Percentiles rank a stretch among this genome's conserved stretches.
phyloP scores from a whole-genome alignment of 2,329 filamentous ascomycete species.

The Fulvia fulva region DNA sequence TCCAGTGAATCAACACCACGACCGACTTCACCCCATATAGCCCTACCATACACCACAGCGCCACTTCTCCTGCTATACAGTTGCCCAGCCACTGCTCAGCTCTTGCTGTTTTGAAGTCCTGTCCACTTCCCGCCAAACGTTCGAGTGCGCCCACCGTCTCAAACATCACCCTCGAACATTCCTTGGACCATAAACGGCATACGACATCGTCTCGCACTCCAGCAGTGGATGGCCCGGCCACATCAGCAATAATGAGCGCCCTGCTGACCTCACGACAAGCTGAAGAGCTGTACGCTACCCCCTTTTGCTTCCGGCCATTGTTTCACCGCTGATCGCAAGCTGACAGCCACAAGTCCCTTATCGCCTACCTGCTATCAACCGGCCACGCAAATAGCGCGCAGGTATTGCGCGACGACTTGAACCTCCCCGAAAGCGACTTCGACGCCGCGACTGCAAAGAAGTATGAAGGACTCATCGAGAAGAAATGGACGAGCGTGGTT shows the following conservation, averaged over 20 bases:
- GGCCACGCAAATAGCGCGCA: slow-evolving; percentile 67
- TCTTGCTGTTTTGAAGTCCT: too few relatives aligned
- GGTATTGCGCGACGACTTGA: slow-evolving; percentile 72
- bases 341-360: slow-evolving; percentile 82
- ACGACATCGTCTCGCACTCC: background rate
- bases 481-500: slow-evolving; percentile 97
- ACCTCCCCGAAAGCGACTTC: slow-evolving; percentile 63
- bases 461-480: slow-evolving; percentile 89
- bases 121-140: too few relatives aligned
- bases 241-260: slow-evolving; percentile 60
- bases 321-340: slow-evolving; percentile 29
- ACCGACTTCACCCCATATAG: background rate
- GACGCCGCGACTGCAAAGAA: slow-evolving; percentile 83
- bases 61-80: background rate
- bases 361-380: slow-evolving; percentile 77
- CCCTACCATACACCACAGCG: too few relatives aligned
- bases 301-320: slow-evolving; percentile 11
- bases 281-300: slow-evolving; percentile 72
- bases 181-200: background rate
- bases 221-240: background rate
- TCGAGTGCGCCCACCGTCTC: background rate
- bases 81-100: too few relatives aligned
- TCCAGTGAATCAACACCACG: background rate
- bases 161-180: background rate
- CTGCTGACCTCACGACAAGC: slow-evolving; percentile 76